phyloP scores from a whole-genome alignment of 2,329 filamentous ascomycete species.

The Amauroascus niger region DNA sequence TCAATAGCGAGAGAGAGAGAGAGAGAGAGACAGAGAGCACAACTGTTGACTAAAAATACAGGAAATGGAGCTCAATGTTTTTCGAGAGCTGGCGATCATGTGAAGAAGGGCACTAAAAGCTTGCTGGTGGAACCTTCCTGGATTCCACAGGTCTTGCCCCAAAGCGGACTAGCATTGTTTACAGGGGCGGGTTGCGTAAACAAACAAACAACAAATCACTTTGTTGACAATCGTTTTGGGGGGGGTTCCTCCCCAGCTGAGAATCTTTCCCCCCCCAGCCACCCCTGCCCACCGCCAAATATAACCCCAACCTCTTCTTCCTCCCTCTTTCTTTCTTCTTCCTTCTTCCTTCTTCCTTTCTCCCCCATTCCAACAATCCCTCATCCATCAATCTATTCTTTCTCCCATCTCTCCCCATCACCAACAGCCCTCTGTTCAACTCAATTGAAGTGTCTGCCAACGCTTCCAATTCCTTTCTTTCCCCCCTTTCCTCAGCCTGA shows the following conservation, averaged over 20 bases:
- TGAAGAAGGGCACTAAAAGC: too few relatives aligned
- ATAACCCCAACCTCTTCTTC: constrained; percentile 7
- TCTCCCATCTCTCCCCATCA: too few relatives aligned
- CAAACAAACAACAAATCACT: constrained; percentile 15
- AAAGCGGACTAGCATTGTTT: constrained; percentile 14
- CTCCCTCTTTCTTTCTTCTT: constrained; percentile 17
- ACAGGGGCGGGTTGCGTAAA: background rate
- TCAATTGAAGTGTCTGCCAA: constrained; percentile 6
- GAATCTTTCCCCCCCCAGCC: constrained; percentile 1
- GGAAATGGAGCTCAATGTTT: too few relatives aligned
- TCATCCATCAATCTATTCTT: constrained; percentile 16
- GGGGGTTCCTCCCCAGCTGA: background rate
- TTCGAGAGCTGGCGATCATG: too few relatives aligned
- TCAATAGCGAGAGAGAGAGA: background rate
- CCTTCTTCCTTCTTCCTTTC: constrained; percentile 19
- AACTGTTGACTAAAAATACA: too few relatives aligned
- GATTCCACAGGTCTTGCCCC: constrained; percentile 2
- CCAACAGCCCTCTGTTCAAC: constrained; percentile 8
- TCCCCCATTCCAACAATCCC: constrained; percentile 16
- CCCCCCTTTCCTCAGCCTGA: constrained; percentile 14
- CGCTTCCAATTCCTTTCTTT: background rate
- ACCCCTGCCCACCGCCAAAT: constrained; percentile 18
- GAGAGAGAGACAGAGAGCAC: too few relatives aligned
- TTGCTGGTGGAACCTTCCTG: too few relatives aligned
- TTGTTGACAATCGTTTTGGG: background rate